Percentiles rank a stretch among this genome's conserved stretches.
phyloP scores from a whole-genome alignment of 192 early-diverging fungal species.

The Coemansia brasiliensis region DNA sequence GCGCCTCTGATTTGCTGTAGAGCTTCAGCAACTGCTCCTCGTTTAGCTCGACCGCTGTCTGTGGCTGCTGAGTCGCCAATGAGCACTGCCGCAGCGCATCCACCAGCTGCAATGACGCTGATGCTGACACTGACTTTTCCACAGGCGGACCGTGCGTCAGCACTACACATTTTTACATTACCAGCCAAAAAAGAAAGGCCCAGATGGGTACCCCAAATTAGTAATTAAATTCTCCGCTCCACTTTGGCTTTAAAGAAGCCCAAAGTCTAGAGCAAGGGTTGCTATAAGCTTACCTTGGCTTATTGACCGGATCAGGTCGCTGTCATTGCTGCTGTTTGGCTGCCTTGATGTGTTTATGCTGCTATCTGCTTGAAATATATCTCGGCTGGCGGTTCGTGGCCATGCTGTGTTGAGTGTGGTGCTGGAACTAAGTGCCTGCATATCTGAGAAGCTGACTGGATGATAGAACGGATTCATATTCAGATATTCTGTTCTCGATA shows the following conservation, averaged over 20 bases:
- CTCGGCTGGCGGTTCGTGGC: neutral
- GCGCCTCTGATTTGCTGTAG: constrained; percentile 27
- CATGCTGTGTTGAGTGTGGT: constrained; percentile 4
- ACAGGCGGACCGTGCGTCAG: constrained; percentile 26
- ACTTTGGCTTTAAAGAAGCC: too few species aligned
- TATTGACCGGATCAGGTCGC: constrained; percentile 23
- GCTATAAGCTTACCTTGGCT: constrained; percentile 24
- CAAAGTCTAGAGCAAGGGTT: too few species aligned
- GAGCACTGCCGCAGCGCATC: neutral
- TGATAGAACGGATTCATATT: constrained; percentile 2
- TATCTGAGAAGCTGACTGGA: neutral
- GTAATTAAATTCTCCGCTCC: too few species aligned
- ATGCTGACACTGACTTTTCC: neutral
- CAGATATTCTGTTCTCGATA: neutral
- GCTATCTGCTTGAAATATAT: neutral
- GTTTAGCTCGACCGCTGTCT: constrained; percentile 11
- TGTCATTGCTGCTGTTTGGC: constrained; percentile 3
- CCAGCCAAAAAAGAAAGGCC: too few species aligned
- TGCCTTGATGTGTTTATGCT: neutral
- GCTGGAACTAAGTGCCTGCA: constrained; percentile 1
- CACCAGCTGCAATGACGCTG: constrained; percentile 3
- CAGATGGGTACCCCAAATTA: too few species aligned
- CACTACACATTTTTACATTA: constrained; percentile 13
- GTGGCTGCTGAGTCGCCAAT: neutral
- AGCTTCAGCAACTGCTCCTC: constrained; percentile 29